Evolutionary conservation across 768 basidiomycete species (phyloP).

Genomic region (Dacryopinax spathularia): DNA sequence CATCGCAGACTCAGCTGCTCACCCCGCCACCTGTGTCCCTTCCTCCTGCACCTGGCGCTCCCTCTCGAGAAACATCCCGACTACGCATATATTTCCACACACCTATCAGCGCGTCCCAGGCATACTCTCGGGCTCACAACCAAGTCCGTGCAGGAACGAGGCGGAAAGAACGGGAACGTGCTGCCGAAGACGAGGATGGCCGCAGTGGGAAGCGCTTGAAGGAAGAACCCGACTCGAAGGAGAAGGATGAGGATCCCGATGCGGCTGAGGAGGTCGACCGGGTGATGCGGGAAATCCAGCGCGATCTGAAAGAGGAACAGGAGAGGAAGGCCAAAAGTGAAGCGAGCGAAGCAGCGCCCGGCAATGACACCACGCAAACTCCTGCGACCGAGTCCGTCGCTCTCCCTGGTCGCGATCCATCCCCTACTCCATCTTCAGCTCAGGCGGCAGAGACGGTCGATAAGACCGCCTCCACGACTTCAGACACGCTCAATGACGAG

Average conservation of each 20-base stretch:
- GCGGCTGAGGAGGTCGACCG: constrained; percentile 30
- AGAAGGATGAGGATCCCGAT: constrained; percentile 34
- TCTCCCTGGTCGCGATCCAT: constrained; percentile 32
- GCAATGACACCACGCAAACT: constrained; percentile 32
- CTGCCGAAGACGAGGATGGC: constrained; percentile 67
- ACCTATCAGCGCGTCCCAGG: constrained; percentile 47
- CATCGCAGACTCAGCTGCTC: constrained; percentile 9
- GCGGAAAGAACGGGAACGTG: constrained; percentile 70
- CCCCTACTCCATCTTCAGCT: constrained; percentile 36
- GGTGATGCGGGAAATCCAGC: constrained; percentile 20
- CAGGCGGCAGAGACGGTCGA: constrained; percentile 24
- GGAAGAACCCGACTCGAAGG: constrained; percentile 29
- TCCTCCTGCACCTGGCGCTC: constrained; percentile 29
- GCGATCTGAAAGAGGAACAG: neutral
- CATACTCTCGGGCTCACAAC: constrained; percentile 25
- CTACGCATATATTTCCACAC: constrained; percentile 89
- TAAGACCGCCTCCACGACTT: neutral
- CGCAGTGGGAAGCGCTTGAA: constrained; percentile 49
- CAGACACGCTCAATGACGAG: constrained; percentile 14
- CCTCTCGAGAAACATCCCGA: constrained; percentile 35
- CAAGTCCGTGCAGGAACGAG: constrained; percentile 35
- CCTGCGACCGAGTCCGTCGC: constrained; percentile 29
- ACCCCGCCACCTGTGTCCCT: constrained; percentile 22
- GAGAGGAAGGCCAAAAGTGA: constrained; percentile 14
- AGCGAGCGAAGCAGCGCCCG: constrained; percentile 29